Base-by-base conservation (phyloP, 805 yeast species). In the Saccharomycopsis vini region DNA sequence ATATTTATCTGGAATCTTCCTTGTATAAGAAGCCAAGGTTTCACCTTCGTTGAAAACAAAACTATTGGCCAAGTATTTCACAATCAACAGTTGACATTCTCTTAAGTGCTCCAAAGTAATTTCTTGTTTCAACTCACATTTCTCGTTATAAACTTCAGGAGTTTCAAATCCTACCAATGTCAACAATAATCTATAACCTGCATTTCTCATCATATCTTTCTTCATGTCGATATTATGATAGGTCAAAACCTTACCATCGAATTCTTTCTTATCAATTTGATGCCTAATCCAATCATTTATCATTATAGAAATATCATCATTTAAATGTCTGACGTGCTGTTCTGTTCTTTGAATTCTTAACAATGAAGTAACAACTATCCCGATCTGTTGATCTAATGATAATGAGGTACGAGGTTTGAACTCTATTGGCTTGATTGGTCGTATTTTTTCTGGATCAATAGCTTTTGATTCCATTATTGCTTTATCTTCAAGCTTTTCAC, bases 161-260 rank as follows among this genome's bases (percentile, higher is more conserved):
- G 72, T 43, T 4, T 58, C 62, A 45, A 69, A 72, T 5, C 80
- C 81, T 18, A 73, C 56, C 4, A 66, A 51, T 7, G 58, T 56
- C 40, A 79, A 57, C 15, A 79, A 56, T 24, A 75, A 59, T 28
- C 85, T 57, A 15, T 75, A 45, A 40, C 71, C 62, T 2, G 77
- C 69, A 43, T 78, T 75, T 16, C 64, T 66, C 19, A 72, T 63
- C 4, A 75, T 51, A 10, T 54, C 50, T n/a, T 51, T 57, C 43
- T 51, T 50, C 15, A 42, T n/a, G 15, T 16, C n/a, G 13, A n/a
- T 22, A 20, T 20, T 2, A 12, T 32, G 36, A 2, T 32, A 32
- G 12, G 9, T 15, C 10, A 32, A n/a, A 9, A 10, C 2, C 29
- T 26, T 26, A 12, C 12, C 12, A 9, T 26, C 10, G 12, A 2